Base-by-base conservation (phyloP, 768 basidiomycete genomes). In the Xerocomellus amylosporus region DNA sequence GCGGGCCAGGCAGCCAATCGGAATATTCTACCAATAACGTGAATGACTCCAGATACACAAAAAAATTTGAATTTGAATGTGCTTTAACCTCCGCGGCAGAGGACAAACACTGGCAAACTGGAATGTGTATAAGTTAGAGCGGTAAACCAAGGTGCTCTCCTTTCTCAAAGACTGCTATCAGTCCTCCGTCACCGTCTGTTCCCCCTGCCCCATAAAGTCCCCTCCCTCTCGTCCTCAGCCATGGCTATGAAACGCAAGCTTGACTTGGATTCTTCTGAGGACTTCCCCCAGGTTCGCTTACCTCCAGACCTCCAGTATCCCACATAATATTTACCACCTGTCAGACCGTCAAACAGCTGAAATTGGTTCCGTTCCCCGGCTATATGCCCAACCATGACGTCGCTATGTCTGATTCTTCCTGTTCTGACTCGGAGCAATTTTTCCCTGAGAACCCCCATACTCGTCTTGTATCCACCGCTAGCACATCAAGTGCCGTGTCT, bases 211-310 rank as follows among this genome's bases (percentile, higher is more conserved):
- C 54, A 49, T 37, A 24, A 15, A 53, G 58, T 28, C 33, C 36
- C 49, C 39, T 51, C 64, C 48, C 41, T 46, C 53, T 44, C 46
- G 42, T 17, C 51, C 48, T 58, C 49, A 60, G 58, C 59, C 48
- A 91, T 90, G 88, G 77, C 83, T 39, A 58, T 88, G 66, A 93
- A 92, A 71, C 81, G 90, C 68, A 93, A 93, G 75, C 76, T 87
- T 48, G 82, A 85, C 47, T 61, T 75, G 19, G 86, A 86, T 55
- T 65, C 74, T 19, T 79, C 81, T 54, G 83, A 83, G 62, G 74
- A 75, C 57, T 75, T 71, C 50, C 79, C 75, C 58, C 77, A 70
- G 58, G 85, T 85, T 69, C 3, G 62, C 22, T 62, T 59, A 37
- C 60, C 59, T 52, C 59, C 48, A 36, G 19, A 41, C 64, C 53